A percentile compares a stretch with the other conserved stretches of the same genome.
Conservation (phyloP, 225 moss, liverwort and hornwort species). For the Takakia lepidozioides region DNA sequence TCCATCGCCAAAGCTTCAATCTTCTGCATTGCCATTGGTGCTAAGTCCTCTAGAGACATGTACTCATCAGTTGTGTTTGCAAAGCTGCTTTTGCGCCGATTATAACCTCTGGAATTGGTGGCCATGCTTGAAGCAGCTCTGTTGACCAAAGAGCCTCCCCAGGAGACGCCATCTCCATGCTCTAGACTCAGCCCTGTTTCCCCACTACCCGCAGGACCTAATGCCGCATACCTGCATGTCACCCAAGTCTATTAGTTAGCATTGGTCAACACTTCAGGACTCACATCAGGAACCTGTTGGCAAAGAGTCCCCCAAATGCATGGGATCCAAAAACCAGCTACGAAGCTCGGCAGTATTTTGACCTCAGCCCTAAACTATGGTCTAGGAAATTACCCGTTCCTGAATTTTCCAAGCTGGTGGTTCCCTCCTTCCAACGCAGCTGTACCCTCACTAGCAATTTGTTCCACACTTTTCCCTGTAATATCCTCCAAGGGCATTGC, state of each 20-base stretch:
- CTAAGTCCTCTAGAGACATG: conserved; percentile 59
- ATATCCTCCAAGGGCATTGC: conserved; percentile 88
- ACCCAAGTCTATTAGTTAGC: no score
- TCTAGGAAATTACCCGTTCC: conserved; percentile 28
- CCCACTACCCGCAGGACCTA: conserved; percentile 1
- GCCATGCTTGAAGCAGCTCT: conserved; percentile 9
- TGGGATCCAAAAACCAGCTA: no score
- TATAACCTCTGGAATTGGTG: conserved; percentile 15
- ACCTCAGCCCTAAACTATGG: no score
- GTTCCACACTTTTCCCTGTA: conserved; percentile 61
- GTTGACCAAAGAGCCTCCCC: neutral
- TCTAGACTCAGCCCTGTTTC: neutral
- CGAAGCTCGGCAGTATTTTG: no score
- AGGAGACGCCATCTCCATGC: no score
- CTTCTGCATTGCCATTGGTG: conserved; percentile 74
- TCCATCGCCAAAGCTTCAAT: conserved; percentile 79
- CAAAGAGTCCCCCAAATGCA: no score
- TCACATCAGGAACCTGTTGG: no score
- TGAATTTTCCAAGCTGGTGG: neutral
- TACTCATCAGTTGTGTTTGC: conserved; percentile 35
- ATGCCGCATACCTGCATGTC: conserved; percentile 4
- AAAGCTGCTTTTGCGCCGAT: conserved; percentile 16
- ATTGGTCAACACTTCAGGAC: no score
- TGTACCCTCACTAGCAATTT: conserved; percentile 48
- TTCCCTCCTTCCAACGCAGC: conserved; percentile 32